Conservation (phyloP, 495 filamentous ascomycete genomes). For the Aspergillus indologenus region DNA sequence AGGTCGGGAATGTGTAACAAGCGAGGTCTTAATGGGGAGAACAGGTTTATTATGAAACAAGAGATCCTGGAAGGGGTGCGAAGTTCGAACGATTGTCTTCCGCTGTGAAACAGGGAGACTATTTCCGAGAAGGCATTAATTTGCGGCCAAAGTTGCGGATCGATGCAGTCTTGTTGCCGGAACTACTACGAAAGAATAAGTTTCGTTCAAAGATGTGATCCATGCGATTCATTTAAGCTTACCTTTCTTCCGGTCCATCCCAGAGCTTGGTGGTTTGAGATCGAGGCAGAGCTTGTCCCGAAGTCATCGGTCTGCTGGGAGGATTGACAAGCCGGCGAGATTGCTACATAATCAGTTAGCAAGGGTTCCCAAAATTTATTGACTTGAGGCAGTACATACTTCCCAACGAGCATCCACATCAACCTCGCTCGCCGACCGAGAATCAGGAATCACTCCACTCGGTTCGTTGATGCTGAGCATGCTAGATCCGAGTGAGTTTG, state of each 20-base stretch:
- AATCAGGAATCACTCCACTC: conserved; percentile 26
- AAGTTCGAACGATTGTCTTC: not conserved
- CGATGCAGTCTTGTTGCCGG: conserved; percentile 32
- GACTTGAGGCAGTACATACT: conserved; percentile 8
- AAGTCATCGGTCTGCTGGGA: conserved; percentile 35
- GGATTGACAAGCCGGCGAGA: conserved; percentile 40
- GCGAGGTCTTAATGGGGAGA: not conserved
- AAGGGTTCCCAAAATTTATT: not conserved
- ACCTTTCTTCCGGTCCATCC: conserved; percentile 41
- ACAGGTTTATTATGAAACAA: not conserved
- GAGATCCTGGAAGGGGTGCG: not conserved
- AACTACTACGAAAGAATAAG: not conserved
- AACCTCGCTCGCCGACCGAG: conserved; percentile 38
- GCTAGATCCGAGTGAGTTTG: conserved; percentile 40
- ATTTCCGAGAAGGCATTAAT: conserved; percentile 30
- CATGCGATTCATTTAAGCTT: conserved; percentile 8
- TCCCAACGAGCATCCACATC: conserved; percentile 45
- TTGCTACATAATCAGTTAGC: conserved; percentile 30
- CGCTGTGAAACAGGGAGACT: not conserved
- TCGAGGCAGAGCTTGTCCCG: conserved; percentile 29
- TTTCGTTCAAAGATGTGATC: conserved; percentile 5
- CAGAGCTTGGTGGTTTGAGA: conserved; percentile 25
- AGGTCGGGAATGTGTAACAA: conserved; percentile 4
- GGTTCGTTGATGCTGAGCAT: conserved; percentile 24
- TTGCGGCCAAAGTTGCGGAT: conserved; percentile 45